Conservation (phyloP, 2,329 filamentous ascomycete genomes). For the Pochonia chlamydosporia region DNA sequence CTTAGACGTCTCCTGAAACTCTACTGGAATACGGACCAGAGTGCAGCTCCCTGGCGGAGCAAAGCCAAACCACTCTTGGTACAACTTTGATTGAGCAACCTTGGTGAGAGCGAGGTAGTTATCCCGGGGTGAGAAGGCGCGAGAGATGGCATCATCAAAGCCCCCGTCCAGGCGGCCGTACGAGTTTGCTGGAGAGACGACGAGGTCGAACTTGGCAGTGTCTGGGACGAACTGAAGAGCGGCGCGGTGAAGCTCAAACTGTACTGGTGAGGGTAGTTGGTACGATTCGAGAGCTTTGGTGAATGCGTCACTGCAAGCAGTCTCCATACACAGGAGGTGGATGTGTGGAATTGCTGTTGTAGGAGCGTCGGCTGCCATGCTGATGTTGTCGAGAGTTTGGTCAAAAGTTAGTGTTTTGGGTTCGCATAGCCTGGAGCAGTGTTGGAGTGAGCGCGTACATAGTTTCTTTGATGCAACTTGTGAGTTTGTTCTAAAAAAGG, state of each 20-base stretch:
- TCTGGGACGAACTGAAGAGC: conserved; percentile 31
- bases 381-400: no score
- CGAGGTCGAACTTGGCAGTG: conserved; percentile 34
- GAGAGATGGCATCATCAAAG: conserved; percentile 49
- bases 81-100: conserved; percentile 37
- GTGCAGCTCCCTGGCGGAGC: conserved; percentile 45
- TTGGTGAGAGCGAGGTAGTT: conserved; percentile 42
- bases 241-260: conserved; percentile 31
- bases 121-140: conserved; percentile 35
- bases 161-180: conserved; percentile 48
- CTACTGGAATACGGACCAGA: conserved; percentile 35
- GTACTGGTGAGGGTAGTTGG: conserved; percentile 23
- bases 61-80: conserved; percentile 42
- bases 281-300: conserved; percentile 23
- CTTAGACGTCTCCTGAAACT: conserved; percentile 22
- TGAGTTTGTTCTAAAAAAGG: no score
- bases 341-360: conserved; percentile 9
- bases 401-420: no score
- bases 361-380: background rate
- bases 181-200: conserved; percentile 50
- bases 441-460: no score
- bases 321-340: conserved; percentile 13
- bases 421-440: no score
- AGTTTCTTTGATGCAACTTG: no score
- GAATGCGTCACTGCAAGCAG: conserved; percentile 31